A percentile compares a stretch with the other conserved stretches of the same genome.
Conservation (phyloP, 140 eudicot species). For the Bidens hawaiensis region DNA sequence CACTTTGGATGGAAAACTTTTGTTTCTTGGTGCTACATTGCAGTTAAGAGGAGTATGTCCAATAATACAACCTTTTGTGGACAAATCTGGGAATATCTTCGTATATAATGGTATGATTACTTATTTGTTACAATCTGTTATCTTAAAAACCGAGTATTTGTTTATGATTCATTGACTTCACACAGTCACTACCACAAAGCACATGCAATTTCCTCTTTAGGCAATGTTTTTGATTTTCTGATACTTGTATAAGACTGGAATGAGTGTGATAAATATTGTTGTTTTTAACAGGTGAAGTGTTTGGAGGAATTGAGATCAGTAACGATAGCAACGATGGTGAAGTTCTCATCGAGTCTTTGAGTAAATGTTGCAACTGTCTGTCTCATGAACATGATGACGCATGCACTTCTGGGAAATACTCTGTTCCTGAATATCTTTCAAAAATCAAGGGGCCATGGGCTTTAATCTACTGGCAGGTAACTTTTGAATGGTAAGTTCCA, state of each 20-base stretch:
- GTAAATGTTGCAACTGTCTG: constrained; percentile 56
- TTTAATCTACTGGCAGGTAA: constrained; percentile 96
- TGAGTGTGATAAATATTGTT: neutral
- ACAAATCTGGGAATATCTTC: constrained; percentile 66
- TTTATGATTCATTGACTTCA: neutral
- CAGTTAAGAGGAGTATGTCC: constrained; percentile 73
- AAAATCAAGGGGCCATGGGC: constrained; percentile 95
- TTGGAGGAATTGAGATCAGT: constrained; percentile 64
- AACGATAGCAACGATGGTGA: constrained; percentile 74
- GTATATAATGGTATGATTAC: constrained; percentile 65
- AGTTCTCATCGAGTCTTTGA: constrained; percentile 61
- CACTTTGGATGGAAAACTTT: constrained; percentile 25
- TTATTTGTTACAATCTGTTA: neutral
- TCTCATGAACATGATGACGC: constrained; percentile 37
- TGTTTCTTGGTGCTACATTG: constrained; percentile 78
- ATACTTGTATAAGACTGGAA: neutral
- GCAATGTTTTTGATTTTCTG: neutral
- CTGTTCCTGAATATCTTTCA: constrained; percentile 82
- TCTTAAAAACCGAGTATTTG: neutral
- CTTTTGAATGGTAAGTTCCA: constrained; percentile 76
- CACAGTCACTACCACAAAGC: neutral
- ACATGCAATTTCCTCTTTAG: neutral
- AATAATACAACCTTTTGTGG: constrained; percentile 71
- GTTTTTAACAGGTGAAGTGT: constrained; percentile 67
- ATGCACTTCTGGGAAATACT: constrained; percentile 26